Conservation (phyloP, 2,329 filamentous ascomycete genomes). For the Colletotrichum limetticola region DNA sequence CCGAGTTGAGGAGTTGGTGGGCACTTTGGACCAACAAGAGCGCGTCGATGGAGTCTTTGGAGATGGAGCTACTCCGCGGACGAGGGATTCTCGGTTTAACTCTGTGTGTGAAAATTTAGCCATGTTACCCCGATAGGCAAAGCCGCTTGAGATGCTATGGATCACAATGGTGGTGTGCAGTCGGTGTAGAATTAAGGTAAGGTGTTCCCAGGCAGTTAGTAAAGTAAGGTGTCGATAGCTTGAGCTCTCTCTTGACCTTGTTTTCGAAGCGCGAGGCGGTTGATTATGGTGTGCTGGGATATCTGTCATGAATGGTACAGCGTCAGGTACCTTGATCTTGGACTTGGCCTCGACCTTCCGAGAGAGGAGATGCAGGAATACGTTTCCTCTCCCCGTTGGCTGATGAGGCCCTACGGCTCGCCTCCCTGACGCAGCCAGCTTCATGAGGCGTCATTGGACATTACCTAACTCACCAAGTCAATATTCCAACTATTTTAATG, state of each 20-base stretch:
- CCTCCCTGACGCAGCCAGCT: background rate
- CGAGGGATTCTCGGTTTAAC: background rate
- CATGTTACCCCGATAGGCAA: background rate
- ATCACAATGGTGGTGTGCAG: background rate
- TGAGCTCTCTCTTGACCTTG: background rate
- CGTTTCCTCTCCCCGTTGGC: background rate
- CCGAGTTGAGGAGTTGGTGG: constrained; percentile 6
- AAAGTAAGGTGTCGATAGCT: background rate
- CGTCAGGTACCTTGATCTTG: background rate
- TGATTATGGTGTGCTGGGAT: background rate
- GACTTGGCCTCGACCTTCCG: background rate
- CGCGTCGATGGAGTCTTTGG: constrained; percentile 1
- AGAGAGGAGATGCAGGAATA: background rate
- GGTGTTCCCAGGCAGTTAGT: background rate
- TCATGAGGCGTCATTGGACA: background rate
- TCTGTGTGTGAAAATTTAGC: background rate
- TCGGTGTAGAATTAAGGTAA: background rate
- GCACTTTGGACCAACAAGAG: background rate
- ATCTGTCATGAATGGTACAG: background rate
- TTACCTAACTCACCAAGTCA: background rate
- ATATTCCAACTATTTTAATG: background rate
- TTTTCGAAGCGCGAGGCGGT: background rate
- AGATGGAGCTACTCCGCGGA: background rate
- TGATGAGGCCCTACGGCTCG: background rate
- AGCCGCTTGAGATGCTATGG: background rate